Percentiles rank a stretch among this genome's conserved stretches.
These are phyloP conservation scores for Schwanniomyces vanrijiae DNA, from an alignment of 805 yeast species.

Conservation along the genomic window DNA sequence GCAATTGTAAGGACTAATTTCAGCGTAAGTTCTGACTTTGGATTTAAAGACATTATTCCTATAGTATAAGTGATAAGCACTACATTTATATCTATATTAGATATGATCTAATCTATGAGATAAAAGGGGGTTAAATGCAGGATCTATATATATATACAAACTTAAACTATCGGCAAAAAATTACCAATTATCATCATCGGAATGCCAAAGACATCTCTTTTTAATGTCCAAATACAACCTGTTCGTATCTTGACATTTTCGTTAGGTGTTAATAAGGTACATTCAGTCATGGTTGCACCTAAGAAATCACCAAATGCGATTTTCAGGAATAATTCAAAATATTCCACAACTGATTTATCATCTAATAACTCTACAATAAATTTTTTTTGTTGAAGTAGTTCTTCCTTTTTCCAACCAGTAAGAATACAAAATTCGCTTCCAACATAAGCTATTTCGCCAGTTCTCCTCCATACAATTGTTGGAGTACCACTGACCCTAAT, in stretches of 20 bases:
- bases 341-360: constrained; percentile 81
- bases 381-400: constrained; percentile 62
- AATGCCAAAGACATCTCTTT: constrained; percentile 92
- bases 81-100: not conserved
- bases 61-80: not conserved
- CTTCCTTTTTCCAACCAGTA: constrained; percentile 85
- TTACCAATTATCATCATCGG: constrained; percentile 97
- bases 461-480: constrained; percentile 91
- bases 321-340: constrained; percentile 79
- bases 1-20: constrained; percentile 45
- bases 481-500: constrained; percentile 89
- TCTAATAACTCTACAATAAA: constrained; percentile 84
- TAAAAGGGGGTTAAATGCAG: not conserved
- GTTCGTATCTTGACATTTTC: constrained; percentile 63
- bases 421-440: constrained; percentile 90
- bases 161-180: constrained; percentile 71
- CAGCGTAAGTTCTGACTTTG: constrained; percentile 18
- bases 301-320: constrained; percentile 89
- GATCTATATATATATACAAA: constrained; percentile 2
- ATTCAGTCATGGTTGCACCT: constrained; percentile 83
- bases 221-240: constrained; percentile 87
- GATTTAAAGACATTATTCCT: not conserved
- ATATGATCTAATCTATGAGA: not conserved
- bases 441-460: constrained; percentile 92
- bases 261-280: constrained; percentile 66